A percentile compares a stretch with the other conserved stretches of the same genome.
Conservation (phyloP, 306 rosid species). For the Glycine tomentella region DNA sequence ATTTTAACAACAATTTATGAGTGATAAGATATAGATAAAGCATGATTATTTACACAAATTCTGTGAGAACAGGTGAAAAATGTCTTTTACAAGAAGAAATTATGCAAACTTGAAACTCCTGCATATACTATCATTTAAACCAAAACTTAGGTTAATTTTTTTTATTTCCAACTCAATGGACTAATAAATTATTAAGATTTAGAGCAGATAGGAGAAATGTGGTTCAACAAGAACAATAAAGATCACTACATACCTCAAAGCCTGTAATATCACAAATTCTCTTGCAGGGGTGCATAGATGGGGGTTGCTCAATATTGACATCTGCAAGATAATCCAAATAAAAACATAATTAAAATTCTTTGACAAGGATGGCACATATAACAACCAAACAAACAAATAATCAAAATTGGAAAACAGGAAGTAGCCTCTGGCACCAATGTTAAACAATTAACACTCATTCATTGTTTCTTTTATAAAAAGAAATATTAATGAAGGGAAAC, state of each 20-base stretch:
- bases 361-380: not conserved
- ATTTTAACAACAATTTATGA: not conserved
- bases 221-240: slow-evolving; percentile 22
- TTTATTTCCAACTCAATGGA: not conserved
- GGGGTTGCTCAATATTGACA: slow-evolving; percentile 85
- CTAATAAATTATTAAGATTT: not conserved
- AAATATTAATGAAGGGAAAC: not conserved
- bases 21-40: not conserved
- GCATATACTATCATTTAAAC: not conserved
- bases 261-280: slow-evolving; percentile 91
- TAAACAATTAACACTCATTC: not conserved
- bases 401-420: slow-evolving; percentile 1
- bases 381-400: not conserved
- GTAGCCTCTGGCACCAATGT: slow-evolving; percentile 24
- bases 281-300: slow-evolving; percentile 93
- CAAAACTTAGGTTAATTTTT: not conserved
- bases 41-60: not conserved
- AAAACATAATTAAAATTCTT: slow-evolving; percentile 23
- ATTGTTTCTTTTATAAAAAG: not conserved
- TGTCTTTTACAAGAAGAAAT: not conserved
- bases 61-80: not conserved
- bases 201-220: not conserved
- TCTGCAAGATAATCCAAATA: slow-evolving; percentile 57
- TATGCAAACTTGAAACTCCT: not conserved
- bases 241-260: slow-evolving; percentile 67